These are phyloP conservation scores for Gynochthodes officinalis DNA, from an alignment of 257 asterid species.

Conservation along the genomic window DNA sequence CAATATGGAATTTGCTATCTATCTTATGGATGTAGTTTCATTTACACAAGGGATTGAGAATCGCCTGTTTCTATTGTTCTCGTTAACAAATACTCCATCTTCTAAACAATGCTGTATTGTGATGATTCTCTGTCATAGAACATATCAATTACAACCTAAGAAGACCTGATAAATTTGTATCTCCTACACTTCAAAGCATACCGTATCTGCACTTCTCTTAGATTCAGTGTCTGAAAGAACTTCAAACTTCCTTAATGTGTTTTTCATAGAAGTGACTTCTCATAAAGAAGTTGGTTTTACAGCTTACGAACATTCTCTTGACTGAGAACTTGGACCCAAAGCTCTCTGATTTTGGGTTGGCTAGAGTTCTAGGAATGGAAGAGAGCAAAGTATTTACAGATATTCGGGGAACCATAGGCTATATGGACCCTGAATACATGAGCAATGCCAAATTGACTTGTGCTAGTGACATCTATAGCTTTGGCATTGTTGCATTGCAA, in stretches of 20 bases:
- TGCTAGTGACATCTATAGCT: constrained; percentile 84
- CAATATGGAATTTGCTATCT: background rate
- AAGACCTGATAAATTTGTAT: background rate
- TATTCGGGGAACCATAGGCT: constrained; percentile 79
- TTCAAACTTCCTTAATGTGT: background rate
- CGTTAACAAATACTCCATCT: background rate
- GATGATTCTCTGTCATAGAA: background rate
- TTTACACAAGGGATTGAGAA: background rate
- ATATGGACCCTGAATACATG: constrained; percentile 93
- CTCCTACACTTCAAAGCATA: background rate
- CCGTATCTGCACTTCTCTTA: background rate
- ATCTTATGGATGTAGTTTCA: background rate
- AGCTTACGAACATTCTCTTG: constrained; percentile 83
- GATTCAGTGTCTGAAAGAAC: background rate
- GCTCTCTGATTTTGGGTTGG: constrained; percentile 82
- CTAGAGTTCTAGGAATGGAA: constrained; percentile 67
- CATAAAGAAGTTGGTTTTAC: constrained; percentile 10
- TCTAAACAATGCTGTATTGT: background rate
- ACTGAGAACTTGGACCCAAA: constrained; percentile 56
- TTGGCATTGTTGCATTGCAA: constrained; percentile 74
- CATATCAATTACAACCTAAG: background rate
- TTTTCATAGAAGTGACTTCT: background rate
- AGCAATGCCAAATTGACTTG: constrained; percentile 77
- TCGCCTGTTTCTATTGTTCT: background rate
- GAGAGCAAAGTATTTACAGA: constrained; percentile 80